These are phyloP conservation scores for Usnea hakonensis DNA, from an alignment of 495 filamentous ascomycete species.

Conservation along the genomic window DNA sequence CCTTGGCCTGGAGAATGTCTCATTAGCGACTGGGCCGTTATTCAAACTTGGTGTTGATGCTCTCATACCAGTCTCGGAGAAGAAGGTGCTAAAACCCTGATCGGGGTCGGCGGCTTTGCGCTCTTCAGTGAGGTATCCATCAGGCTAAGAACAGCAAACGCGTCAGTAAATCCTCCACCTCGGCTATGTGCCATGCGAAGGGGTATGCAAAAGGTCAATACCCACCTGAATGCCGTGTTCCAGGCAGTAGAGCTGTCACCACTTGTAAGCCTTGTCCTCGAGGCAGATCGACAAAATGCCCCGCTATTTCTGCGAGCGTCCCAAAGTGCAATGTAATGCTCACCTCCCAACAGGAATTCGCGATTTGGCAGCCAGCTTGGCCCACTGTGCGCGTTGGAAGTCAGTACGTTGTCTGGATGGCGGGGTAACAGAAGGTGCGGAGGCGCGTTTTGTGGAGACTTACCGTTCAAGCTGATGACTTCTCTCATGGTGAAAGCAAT, in stretches of 20 bases:
- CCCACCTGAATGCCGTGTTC: conserved; percentile 98
- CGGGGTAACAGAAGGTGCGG: background rate
- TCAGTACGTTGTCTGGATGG: conserved; percentile 10
- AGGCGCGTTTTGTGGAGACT: conserved; percentile 32
- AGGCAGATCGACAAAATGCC: background rate
- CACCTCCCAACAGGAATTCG: conserved; percentile 99
- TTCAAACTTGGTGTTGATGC: conserved; percentile 16
- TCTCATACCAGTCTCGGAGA: conserved; percentile 95
- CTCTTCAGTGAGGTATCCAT: conserved; percentile 98
- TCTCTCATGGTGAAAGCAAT: conserved; percentile 76
- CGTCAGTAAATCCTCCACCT: conserved; percentile 33
- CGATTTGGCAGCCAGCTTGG: conserved; percentile 99
- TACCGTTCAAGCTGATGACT: conserved; percentile 99
- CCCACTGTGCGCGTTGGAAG: conserved; percentile 58
- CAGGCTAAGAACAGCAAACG: conserved; percentile 55
- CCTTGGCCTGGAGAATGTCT: conserved; percentile 63
- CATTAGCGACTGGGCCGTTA: conserved; percentile 1
- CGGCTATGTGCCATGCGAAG: conserved; percentile 4
- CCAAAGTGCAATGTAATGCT: conserved; percentile 30
- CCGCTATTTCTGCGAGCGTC: conserved; percentile 9
- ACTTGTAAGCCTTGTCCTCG: conserved; percentile 14
- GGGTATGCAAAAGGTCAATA: conserved; percentile 26
- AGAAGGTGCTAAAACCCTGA: conserved; percentile 99
- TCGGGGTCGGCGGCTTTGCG: conserved; percentile 87
- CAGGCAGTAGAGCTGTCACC: conserved; percentile 88